phyloP scores from a whole-genome alignment of 2,329 filamentous ascomycete genomes.

The Myriosclerotinia curreyana region DNA sequence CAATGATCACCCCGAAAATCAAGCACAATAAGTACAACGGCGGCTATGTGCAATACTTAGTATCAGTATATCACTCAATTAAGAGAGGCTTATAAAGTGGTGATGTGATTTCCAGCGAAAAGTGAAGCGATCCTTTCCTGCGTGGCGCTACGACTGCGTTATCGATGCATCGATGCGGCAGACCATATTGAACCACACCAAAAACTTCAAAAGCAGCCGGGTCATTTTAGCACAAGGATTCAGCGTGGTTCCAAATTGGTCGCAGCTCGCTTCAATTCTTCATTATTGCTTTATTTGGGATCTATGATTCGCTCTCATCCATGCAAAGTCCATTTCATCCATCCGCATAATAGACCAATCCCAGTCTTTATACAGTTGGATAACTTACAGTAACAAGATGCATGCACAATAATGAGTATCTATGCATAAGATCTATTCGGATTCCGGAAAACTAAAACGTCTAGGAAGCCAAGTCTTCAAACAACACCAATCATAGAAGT shows the following conservation, averaged over 20 bases:
- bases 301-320: slow-evolving; percentile 1
- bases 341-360: neutral
- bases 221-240: neutral
- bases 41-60: slow-evolving; percentile 5
- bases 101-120: slow-evolving; percentile 7
- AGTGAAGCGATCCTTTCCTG: neutral
- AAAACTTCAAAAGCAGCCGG: neutral
- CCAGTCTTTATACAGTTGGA: neutral
- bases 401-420: neutral
- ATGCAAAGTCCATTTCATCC: neutral
- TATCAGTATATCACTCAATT: neutral
- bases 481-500: neutral
- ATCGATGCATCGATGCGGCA: neutral
- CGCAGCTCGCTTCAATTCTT: neutral
- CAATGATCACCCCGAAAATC: neutral
- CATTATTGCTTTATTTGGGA: slow-evolving; percentile 3
- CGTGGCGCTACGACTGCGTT: slow-evolving; percentile 17
- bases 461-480: neutral
- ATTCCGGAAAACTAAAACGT: neutral
- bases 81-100: neutral
- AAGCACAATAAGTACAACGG: slow-evolving; percentile 9
- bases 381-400: too few relatives aligned
- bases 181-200: neutral
- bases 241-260: neutral
- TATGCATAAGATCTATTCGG: neutral